phyloP scores from a whole-genome alignment of 371 early-diverging fungal genomes.

The Thermomucor indicae-seudaticae region DNA sequence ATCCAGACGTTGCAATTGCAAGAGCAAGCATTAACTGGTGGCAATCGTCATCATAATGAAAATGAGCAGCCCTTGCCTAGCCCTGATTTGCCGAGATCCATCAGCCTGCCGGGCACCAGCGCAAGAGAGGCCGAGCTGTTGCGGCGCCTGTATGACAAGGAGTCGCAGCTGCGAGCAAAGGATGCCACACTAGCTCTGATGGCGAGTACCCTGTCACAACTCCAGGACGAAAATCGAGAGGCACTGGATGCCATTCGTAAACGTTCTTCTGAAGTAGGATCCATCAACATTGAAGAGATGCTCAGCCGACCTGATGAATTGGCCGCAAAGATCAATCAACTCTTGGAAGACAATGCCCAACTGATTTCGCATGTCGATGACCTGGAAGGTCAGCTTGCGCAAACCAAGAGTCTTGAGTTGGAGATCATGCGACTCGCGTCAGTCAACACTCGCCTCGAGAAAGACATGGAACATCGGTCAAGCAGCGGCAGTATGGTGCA shows the following conservation, averaged over 20 bases:
- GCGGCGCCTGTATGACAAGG: too few relatives aligned
- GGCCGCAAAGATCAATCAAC: constrained; percentile 1
- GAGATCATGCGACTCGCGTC: constrained; percentile 31
- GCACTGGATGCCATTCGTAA: too few relatives aligned
- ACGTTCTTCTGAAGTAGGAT: too few relatives aligned
- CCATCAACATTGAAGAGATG: constrained; percentile 1
- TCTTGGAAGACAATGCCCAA: constrained; percentile 32
- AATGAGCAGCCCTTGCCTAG: too few relatives aligned
- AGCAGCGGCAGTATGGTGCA: not conserved
- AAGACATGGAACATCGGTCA: constrained; percentile 31
- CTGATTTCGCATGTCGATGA: constrained; percentile 29
- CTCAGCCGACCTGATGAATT: not conserved
- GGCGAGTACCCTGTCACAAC: not conserved
- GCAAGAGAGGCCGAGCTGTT: too few relatives aligned
- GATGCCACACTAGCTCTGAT: not conserved
- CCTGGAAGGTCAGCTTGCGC: constrained; percentile 29
- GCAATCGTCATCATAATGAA: too few relatives aligned
- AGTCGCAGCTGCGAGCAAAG: not conserved
- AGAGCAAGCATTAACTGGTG: too few relatives aligned
- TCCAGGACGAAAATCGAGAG: not conserved
- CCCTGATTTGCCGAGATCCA: too few relatives aligned
- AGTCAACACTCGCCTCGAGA: constrained; percentile 39
- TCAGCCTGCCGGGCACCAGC: too few relatives aligned
- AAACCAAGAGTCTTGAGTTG: constrained; percentile 28
- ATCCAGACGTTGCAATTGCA: not conserved